Percentiles rank a stretch among this genome's conserved stretches.
phyloP scores from a whole-genome alignment of 2,329 filamentous ascomycete species.

The Alternaria incomplexa region DNA sequence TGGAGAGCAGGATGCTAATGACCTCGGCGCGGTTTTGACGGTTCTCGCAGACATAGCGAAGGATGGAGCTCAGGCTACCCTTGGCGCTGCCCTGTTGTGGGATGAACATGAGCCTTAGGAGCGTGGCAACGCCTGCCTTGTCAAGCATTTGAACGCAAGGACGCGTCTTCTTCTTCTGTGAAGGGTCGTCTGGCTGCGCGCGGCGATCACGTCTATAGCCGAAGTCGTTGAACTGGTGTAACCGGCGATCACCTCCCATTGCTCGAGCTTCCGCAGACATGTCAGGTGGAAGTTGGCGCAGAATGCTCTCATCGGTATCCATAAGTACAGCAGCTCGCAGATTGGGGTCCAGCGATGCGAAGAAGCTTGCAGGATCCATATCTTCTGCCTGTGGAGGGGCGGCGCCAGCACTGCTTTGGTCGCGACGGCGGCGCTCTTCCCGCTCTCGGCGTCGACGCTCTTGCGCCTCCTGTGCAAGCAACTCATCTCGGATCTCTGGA shows the following conservation, averaged over 20 bases:
- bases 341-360: slow-evolving; percentile 84
- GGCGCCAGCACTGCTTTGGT: slow-evolving; percentile 57
- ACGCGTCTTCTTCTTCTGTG: slow-evolving; percentile 70
- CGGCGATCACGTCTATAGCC: slow-evolving; percentile 44
- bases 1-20: slow-evolving; percentile 87
- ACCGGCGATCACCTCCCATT: slow-evolving; percentile 62
- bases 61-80: slow-evolving; percentile 81
- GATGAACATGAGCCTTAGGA: slow-evolving; percentile 98
- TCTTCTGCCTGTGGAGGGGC: slow-evolving; percentile 62
- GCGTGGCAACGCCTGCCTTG: slow-evolving; percentile 92
- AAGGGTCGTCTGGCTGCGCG: slow-evolving; percentile 53
- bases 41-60: slow-evolving; percentile 93
- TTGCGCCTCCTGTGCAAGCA: slow-evolving; percentile 86
- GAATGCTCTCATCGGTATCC: slow-evolving; percentile 87
- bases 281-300: slow-evolving; percentile 83
- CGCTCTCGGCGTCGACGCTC: slow-evolving; percentile 88
- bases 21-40: slow-evolving; percentile 95
- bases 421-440: slow-evolving; percentile 76
- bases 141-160: slow-evolving; percentile 96
- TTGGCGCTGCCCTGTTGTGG: slow-evolving; percentile 87
- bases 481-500: slow-evolving; percentile 85
- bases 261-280: slow-evolving; percentile 85
- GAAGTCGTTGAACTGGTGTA: slow-evolving; percentile 59
- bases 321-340: slow-evolving; percentile 86
- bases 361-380: slow-evolving; percentile 91